Base-by-base conservation (phyloP, 352 stramenopile genomes). In the Phytophthora ramorum region DNA sequence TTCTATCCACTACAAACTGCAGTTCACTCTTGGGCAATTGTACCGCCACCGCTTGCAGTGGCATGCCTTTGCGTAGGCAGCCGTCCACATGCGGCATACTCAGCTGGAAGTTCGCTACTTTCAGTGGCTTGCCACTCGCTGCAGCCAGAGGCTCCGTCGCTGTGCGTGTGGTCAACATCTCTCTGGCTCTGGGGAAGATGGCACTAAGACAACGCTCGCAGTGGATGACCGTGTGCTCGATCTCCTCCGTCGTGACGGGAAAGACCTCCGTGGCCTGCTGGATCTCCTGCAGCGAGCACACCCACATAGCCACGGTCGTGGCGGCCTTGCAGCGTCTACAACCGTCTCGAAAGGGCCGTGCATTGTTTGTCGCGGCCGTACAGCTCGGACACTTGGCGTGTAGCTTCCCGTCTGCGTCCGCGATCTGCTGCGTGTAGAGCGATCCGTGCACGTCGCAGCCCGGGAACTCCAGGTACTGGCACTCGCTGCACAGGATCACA, bases 51-150 rank as follows among this genome's bases (percentile, higher is more conserved):
- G 74, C 66, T 28, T 89, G 80, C 28, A 95, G 47, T 5, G 89
- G 89, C 89, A 93, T 96, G n/a, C 86, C 86, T 46, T 91, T 90
- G 24, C 89, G 78, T 24, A 78, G 60, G 65, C 89, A 96, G 2
- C 89, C 87, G 35, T 93, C 79, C n/a, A 96, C 84, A 58, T 96
- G 89, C 4, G 87, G 87, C 89, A 96, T 96, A 38, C 83, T 93
- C 30, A 92, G 49, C 44, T 96, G 89, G 59, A 93, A 96, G 35
- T 96, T 96, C 9, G 81, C 83, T 40, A 94, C 82, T 56, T 93
- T 81, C 7, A 96, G 69, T 2, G 77, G 52, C 24, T 90, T 93
- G 9, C 85, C 86, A 37, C 76, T 81, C 2, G 71, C 63, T 9
- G 83, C 76, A 6, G 69, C 71, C 59, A 96, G 73, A 2, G 75